phyloP scores from a whole-genome alignment of 306 rosid genomes.

The Fragaria nilgerrensis region DNA sequence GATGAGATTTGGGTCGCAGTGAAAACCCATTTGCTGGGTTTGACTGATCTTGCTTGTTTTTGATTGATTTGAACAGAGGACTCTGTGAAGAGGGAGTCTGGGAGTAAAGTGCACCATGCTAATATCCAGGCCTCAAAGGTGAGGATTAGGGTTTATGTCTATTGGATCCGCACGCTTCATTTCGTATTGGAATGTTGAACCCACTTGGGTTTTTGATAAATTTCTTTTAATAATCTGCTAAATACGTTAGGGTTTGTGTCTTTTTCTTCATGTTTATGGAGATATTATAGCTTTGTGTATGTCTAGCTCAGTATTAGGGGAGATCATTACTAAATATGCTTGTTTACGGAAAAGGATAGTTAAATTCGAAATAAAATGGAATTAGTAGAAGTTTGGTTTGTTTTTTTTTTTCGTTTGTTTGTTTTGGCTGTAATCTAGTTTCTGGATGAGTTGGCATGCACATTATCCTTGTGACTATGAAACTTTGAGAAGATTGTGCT shows the following conservation, averaged over 20 bases:
- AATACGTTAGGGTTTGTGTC: not conserved
- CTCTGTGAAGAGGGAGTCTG: slow-evolving; percentile 89
- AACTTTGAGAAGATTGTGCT: not conserved
- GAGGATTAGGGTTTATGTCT: not conserved
- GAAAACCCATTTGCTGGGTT: slow-evolving; percentile 2
- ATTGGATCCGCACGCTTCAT: not conserved
- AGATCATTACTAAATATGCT: not conserved
- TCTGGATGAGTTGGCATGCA: not conserved
- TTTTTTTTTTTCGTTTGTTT: not conserved
- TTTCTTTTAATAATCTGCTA: not conserved
- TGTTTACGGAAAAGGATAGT: not conserved
- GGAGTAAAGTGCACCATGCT: slow-evolving; percentile 86
- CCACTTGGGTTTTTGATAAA: not conserved
- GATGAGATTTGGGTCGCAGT: not conserved
- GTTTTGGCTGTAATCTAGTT: not conserved
- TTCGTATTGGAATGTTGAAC: not conserved
- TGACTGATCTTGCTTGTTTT: slow-evolving; percentile 4
- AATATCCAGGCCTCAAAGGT: slow-evolving; percentile 96
- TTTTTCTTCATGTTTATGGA: not conserved
- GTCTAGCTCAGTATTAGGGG: not conserved
- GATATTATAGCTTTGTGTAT: not conserved
- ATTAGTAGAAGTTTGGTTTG: not conserved
- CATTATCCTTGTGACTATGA: not conserved
- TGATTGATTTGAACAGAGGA: slow-evolving; percentile 58
- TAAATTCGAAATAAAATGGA: not conserved